A percentile compares a stretch with the other conserved stretches of the same genome.
Evolutionary conservation across 345 rosid genomes (phyloP).

Genomic region (Murraya koenigii): DNA sequence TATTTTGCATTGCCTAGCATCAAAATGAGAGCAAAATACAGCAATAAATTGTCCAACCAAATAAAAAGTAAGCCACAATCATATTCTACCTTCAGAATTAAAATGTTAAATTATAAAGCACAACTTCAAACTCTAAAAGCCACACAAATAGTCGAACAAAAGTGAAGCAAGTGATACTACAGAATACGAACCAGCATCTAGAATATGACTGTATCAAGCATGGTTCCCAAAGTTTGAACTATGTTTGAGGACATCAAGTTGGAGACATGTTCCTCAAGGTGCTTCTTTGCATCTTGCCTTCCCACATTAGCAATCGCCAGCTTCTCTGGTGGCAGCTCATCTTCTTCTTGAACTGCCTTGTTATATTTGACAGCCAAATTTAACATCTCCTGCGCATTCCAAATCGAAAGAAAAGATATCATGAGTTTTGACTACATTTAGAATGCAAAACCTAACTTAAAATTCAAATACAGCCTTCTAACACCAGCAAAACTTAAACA

Average conservation of each 20-base stretch:
- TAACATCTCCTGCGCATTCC: conserved; percentile 80
- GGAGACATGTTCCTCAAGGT: conserved; percentile 92
- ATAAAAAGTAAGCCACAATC: too few species aligned
- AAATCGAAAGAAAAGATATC: background rate
- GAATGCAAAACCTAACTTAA: background rate
- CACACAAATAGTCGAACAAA: background rate
- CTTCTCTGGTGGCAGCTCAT: conserved; percentile 91
- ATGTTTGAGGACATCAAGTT: conserved; percentile 99
- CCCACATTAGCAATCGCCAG: conserved; percentile 93
- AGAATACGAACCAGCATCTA: conserved; percentile 17
- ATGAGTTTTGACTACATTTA: background rate
- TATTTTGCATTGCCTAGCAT: background rate
- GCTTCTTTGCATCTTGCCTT: conserved; percentile 98
- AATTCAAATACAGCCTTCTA: background rate
- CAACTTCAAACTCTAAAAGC: background rate
- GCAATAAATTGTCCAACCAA: background rate
- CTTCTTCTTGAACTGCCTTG: conserved; percentile 98
- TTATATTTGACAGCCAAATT: conserved; percentile 77
- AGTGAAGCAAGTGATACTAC: background rate
- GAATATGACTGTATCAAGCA: conserved; percentile 96
- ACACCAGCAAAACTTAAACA: background rate
- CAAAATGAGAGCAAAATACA: background rate
- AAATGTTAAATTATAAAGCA: background rate
- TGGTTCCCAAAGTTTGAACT: conserved; percentile 92
- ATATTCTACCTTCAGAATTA: background rate